A percentile compares a stretch with the other conserved stretches of the same genome.
Evolutionary conservation across 2,329 filamentous ascomycete species (phyloP).

Genomic region (Botrytis aclada): DNA sequence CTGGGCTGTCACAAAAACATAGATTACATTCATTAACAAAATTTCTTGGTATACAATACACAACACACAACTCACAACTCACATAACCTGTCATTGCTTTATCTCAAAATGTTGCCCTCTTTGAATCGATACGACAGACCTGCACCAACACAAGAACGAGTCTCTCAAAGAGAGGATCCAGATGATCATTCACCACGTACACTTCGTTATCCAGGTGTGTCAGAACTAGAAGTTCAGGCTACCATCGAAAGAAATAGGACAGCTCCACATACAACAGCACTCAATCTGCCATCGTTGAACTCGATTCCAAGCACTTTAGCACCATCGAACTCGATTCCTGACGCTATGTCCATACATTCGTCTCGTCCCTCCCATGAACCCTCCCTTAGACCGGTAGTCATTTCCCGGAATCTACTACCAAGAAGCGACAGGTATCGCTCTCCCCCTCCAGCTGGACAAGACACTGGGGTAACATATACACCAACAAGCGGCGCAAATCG

Average conservation of each 20-base stretch:
- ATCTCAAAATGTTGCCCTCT: neutral
- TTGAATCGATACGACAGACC: neutral
- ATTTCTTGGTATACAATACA: neutral
- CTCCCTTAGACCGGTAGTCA: too few species aligned
- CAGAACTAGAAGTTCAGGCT: neutral
- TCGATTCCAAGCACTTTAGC: neutral
- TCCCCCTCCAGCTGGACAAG: too few species aligned
- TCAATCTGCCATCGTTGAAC: neutral
- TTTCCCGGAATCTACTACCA: too few species aligned
- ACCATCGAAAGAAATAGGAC: neutral
- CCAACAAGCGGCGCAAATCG: neutral
- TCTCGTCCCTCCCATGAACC: too few species aligned
- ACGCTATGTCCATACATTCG: neutral
- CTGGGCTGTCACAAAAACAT: neutral
- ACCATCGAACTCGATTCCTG: neutral
- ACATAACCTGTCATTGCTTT: neutral
- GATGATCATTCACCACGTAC: neutral
- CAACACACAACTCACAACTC: neutral
- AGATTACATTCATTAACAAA: neutral
- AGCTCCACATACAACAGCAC: neutral
- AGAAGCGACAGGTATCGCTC: too few species aligned
- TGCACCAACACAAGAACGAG: too few species aligned
- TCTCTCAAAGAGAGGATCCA: neutral
- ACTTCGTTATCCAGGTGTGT: neutral
- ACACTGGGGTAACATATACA: neutral